Evolutionary conservation across 2,329 filamentous ascomycete genomes (phyloP).

Genomic region (Fusarium verticillioides): DNA sequence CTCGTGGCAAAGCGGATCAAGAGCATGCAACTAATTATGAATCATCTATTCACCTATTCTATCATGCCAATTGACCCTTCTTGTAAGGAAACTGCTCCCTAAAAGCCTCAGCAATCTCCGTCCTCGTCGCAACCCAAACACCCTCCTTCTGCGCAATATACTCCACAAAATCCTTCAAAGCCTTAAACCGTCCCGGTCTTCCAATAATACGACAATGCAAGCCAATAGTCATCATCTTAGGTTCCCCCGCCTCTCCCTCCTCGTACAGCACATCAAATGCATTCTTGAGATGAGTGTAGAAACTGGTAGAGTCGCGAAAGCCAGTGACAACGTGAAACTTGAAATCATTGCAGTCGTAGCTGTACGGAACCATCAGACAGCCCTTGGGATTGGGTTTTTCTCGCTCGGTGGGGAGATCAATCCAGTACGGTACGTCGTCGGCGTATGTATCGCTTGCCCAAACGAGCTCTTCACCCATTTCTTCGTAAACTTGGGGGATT

Average conservation of each 20-base stretch:
- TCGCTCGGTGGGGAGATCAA: not conserved
- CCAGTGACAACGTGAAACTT: conserved; percentile 1
- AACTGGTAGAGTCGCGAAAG: not conserved
- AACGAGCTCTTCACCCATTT: not conserved
- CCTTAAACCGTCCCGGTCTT: not conserved
- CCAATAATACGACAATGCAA: conserved; percentile 15
- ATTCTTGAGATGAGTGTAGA: conserved; percentile 6
- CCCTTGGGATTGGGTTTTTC: not conserved
- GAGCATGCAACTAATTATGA: fast-evolving
- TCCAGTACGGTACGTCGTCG: conserved; percentile 14
- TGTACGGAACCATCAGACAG: conserved; percentile 7
- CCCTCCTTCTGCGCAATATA: conserved; percentile 5
- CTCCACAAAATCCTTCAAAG: conserved; percentile 4
- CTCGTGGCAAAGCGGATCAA: fast-evolving
- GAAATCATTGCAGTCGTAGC: conserved; percentile 18
- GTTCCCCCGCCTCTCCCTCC: not conserved
- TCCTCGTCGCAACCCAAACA: conserved; percentile 4
- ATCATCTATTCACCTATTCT: fast-evolving
- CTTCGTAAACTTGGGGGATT: not conserved
- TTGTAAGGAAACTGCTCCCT: not conserved
- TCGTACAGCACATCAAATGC: not conserved
- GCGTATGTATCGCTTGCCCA: conserved; percentile 10
- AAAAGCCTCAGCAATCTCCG: not conserved
- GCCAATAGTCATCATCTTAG: conserved; percentile 1
- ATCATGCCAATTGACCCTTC: not conserved